Base-by-base conservation (phyloP, 192 early-diverging fungal species). In the Entomortierella parvispora region DNA sequence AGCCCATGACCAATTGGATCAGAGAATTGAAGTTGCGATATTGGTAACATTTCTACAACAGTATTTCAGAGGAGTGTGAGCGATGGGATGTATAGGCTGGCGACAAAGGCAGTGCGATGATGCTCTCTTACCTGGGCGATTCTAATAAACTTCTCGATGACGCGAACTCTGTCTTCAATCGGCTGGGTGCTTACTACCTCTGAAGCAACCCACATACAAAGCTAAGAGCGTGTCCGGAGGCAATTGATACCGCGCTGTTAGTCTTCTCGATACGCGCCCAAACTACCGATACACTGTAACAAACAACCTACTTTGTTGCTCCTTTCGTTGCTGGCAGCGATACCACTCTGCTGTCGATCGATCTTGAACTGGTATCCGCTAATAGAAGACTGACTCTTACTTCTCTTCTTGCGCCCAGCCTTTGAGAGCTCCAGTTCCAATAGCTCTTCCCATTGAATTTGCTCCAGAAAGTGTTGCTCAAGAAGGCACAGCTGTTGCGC, bases 121-220 rank as follows among this genome's bases (percentile, higher is more conserved):
- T 45, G 28, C 7, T 15, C 0, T 12, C 37, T 26, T 68, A 87
- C 85, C 71, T 85, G 81, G 11, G 89, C 89, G 26, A 90, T 79
- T 23, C 85, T 63, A 43, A 90, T 90, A 32, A 90, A 89, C 32
- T 90, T 88, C 59, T 89, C 88, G 37, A 90, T 84, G 0, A 89
- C 83, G 28, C 71, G 68, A 4, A 82, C 84, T 11, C 89, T 83
- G n/a, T 81, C 71, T 7, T 85, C 85, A 14, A 82, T 33, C 20
- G 66, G 46, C 11, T 32, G 56, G 2, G 83, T 82, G n/a, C 68
- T 44, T 6, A 90, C 75, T 32, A 90, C 81, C 58, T 86, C 85
- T 20, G 80, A 81, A 2, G 87, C 83, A 0, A 89, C 89, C 89
- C 89, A 90, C 59, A 86, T 85, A 45, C 83, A 82, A 1, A 78